phyloP scores from a whole-genome alignment of 306 rosid species.

The Argentina anserina region DNA sequence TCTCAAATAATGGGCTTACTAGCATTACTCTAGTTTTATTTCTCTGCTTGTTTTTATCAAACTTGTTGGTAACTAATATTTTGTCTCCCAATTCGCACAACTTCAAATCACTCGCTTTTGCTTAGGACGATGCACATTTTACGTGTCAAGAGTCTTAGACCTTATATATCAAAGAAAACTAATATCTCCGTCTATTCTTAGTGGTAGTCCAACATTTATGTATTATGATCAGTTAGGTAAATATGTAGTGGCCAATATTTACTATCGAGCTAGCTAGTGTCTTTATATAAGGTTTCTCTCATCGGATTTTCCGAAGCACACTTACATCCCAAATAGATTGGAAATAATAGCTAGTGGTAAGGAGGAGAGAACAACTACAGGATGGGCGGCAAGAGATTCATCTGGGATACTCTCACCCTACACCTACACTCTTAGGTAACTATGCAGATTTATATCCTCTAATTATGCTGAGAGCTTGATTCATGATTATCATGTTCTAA shows the following conservation, averaged over 20 bases:
- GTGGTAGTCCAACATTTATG: too few species aligned
- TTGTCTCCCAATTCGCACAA: background rate
- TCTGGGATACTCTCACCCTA: constrained; percentile 84
- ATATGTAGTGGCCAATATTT: background rate
- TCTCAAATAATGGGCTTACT: too few species aligned
- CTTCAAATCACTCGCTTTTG: background rate
- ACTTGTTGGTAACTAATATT: background rate
- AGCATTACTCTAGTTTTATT: too few species aligned
- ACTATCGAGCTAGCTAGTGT: background rate
- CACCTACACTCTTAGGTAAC: constrained; percentile 58
- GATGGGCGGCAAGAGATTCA: constrained; percentile 84
- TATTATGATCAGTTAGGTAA: too few species aligned
- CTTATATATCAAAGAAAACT: too few species aligned
- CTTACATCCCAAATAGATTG: background rate
- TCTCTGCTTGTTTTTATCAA: too few species aligned
- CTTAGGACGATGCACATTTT: background rate
- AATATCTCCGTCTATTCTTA: too few species aligned
- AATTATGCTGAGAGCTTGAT: background rate
- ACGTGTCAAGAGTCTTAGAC: background rate
- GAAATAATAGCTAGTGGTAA: constrained; percentile 49
- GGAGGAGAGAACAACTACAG: constrained; percentile 49
- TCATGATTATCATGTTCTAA: background rate
- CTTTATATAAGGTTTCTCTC: background rate
- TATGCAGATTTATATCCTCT: background rate
- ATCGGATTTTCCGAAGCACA: background rate